Evolutionary conservation across 306 rosid genomes (phyloP).

Genomic region (Hippophae gyantsensis): DNA sequence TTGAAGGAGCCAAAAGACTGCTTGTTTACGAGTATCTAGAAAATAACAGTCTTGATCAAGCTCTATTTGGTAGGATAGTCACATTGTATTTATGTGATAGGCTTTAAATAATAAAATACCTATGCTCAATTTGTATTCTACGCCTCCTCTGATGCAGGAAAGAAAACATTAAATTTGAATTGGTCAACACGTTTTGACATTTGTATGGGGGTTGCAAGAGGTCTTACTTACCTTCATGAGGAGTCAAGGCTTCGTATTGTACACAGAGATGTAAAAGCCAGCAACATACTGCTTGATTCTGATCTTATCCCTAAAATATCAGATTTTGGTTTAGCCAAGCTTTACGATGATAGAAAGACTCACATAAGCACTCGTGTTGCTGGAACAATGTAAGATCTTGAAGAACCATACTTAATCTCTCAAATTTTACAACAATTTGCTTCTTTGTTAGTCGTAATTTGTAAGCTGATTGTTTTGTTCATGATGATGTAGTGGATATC

Average conservation of each 20-base stretch:
- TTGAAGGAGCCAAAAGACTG: slow-evolving; percentile 56
- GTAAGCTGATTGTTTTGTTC: neutral
- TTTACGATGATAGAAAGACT: slow-evolving; percentile 65
- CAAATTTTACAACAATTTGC: neutral
- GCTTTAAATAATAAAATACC: too few relatives aligned
- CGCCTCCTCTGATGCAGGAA: slow-evolving; percentile 27
- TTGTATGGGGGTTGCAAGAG: slow-evolving; percentile 68
- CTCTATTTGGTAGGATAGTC: slow-evolving; percentile 57
- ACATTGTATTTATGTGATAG: neutral
- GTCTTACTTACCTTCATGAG: slow-evolving; percentile 66
- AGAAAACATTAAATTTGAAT: slow-evolving; percentile 28
- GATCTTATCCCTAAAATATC: slow-evolving; percentile 65
- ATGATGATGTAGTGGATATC: slow-evolving; percentile 49
- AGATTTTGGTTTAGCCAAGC: slow-evolving; percentile 71
- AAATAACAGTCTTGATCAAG: slow-evolving; percentile 84
- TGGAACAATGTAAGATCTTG: slow-evolving; percentile 57
- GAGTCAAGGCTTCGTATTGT: slow-evolving; percentile 68
- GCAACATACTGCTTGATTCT: slow-evolving; percentile 63
- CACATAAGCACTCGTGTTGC: slow-evolving; percentile 78
- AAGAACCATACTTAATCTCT: neutral
- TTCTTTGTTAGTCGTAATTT: slow-evolving; percentile 5
- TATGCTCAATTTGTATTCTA: neutral
- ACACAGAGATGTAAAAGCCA: slow-evolving; percentile 79
- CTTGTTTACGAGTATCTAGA: slow-evolving; percentile 76
- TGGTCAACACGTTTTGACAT: slow-evolving; percentile 68